These are phyloP conservation scores for Penicillium palitans DNA, from an alignment of 2,329 filamentous ascomycete genomes.

Conservation along the genomic window DNA sequence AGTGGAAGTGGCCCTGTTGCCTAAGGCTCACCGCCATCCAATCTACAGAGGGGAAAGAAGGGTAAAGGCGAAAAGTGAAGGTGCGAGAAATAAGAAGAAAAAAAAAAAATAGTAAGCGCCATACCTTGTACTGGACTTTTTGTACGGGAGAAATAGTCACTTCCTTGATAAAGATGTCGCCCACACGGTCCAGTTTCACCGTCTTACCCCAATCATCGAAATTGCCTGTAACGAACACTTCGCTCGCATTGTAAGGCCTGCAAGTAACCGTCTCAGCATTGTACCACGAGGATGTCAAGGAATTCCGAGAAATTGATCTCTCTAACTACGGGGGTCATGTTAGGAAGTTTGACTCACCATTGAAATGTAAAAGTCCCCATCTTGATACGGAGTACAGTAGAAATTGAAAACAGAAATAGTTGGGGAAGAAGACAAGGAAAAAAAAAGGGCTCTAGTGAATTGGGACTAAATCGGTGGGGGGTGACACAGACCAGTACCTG, in stretches of 20 bases:
- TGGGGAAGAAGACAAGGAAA: slow-evolving; percentile 1
- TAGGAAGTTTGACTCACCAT: slow-evolving; percentile 33
- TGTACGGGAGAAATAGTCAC: slow-evolving; percentile 67
- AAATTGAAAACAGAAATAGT: neutral
- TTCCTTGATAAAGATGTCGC: slow-evolving; percentile 72
- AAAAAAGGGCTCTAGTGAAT: neutral
- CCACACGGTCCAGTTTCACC: slow-evolving; percentile 75
- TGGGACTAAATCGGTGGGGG: slow-evolving; percentile 19
- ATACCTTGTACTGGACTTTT: slow-evolving; percentile 94
- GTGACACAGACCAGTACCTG: slow-evolving; percentile 26
- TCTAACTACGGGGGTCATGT: neutral
- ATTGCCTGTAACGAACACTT: slow-evolving; percentile 92
- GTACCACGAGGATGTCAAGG: slow-evolving; percentile 11
- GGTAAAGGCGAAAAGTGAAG: neutral
- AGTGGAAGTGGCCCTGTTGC: slow-evolving; percentile 17
- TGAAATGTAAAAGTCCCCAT: slow-evolving; percentile 42
- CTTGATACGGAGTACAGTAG: neutral
- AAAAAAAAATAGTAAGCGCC: slow-evolving; percentile 27
- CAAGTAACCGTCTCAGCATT: slow-evolving; percentile 33
- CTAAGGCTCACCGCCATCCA: slow-evolving; percentile 26
- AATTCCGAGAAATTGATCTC: neutral
- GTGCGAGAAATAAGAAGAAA: neutral
- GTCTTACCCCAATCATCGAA: slow-evolving; percentile 94
- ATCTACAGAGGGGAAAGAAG: slow-evolving; percentile 3
- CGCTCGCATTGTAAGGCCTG: slow-evolving; percentile 79